Percentiles rank a stretch among this genome's conserved stretches.
phyloP scores from a whole-genome alignment of 2,329 filamentous ascomycete species.

The Xylaria sp. region DNA sequence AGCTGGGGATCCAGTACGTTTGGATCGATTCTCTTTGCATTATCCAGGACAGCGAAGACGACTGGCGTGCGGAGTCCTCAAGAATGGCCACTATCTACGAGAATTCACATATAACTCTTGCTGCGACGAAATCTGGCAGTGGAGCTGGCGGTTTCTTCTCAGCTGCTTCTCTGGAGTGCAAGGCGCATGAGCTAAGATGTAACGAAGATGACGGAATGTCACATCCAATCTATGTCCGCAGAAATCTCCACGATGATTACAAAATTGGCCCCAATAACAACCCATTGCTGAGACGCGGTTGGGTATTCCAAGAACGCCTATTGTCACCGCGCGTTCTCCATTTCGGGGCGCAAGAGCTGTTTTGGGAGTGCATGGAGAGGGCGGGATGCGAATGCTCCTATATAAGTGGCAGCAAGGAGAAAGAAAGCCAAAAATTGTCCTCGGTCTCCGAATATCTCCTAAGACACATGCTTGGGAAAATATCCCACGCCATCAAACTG shows the following conservation, averaged over 20 bases:
- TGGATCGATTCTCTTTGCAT: conserved; percentile 30
- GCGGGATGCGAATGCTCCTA: conserved; percentile 27
- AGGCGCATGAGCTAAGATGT: conserved; percentile 18
- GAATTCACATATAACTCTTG: conserved; percentile 30
- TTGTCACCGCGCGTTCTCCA: conserved; percentile 32
- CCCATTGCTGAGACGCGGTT: conserved; percentile 26
- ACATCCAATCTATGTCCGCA: conserved; percentile 20
- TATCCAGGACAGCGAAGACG: conserved; percentile 28
- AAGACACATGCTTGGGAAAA: neutral
- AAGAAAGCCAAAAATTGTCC: neutral
- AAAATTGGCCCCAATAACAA: conserved; percentile 5
- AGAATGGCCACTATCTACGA: conserved; percentile 34
- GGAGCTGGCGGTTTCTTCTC: neutral
- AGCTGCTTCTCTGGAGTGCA: neutral
- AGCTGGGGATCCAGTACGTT: conserved; percentile 23
- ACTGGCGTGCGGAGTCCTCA: conserved; percentile 28
- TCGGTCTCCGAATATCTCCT: conserved; percentile 2
- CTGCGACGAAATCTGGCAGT: conserved; percentile 19
- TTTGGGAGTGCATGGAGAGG: conserved; percentile 31
- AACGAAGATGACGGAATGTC: conserved; percentile 12
- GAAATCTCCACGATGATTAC: conserved; percentile 9
- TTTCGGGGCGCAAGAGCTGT: conserved; percentile 28
- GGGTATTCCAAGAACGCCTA: conserved; percentile 32
- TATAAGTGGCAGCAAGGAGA: neutral
- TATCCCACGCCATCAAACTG: neutral